phyloP scores from a whole-genome alignment of 2,329 filamentous ascomycete genomes.

The Xylariaceae sp. region DNA sequence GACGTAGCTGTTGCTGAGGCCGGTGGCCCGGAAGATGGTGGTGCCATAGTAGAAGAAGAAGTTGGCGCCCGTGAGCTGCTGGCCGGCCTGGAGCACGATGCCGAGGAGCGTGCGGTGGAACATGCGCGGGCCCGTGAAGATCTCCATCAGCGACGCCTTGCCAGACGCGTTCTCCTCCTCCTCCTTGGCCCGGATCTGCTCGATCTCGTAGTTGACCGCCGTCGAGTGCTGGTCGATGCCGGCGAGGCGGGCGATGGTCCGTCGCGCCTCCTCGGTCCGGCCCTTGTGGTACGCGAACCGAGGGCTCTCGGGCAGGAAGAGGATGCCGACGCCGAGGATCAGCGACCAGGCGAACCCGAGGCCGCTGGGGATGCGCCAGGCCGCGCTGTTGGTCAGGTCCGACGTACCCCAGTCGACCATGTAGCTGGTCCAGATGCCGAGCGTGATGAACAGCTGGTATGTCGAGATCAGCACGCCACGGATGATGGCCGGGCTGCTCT shows the following conservation, averaged over 20 bases:
- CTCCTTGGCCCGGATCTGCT: conserved; percentile 47
- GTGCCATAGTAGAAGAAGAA: conserved; percentile 63
- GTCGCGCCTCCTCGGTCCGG: conserved; percentile 42
- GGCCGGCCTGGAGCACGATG: conserved; percentile 57
- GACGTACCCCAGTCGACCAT: conserved; percentile 57
- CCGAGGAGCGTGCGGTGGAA: conserved; percentile 58
- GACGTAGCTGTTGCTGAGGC: conserved; percentile 58
- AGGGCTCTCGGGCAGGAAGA: conserved; percentile 51
- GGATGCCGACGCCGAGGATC: conserved; percentile 44
- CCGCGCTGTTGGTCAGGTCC: conserved; percentile 30
- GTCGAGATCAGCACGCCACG: conserved; percentile 58
- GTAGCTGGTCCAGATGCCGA: conserved; percentile 57
- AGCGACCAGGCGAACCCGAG: conserved; percentile 52
- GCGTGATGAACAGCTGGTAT: conserved; percentile 65
- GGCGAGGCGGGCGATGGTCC: conserved; percentile 42
- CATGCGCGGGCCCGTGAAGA: conserved; percentile 65
- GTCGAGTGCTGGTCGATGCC: conserved; percentile 36
- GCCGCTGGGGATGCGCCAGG: conserved; percentile 59
- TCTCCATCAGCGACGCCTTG: conserved; percentile 49
- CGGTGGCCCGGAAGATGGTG: conserved; percentile 61
- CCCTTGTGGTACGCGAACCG: conserved; percentile 46
- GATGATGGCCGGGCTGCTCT: conserved; percentile 59
- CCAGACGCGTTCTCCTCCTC: conserved; percentile 41
- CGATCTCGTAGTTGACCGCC: conserved; percentile 42
- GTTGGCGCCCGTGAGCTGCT: conserved; percentile 64